phyloP scores from a whole-genome alignment of 176 grass and related monocot genomes.

The Hordeum marinum region DNA sequence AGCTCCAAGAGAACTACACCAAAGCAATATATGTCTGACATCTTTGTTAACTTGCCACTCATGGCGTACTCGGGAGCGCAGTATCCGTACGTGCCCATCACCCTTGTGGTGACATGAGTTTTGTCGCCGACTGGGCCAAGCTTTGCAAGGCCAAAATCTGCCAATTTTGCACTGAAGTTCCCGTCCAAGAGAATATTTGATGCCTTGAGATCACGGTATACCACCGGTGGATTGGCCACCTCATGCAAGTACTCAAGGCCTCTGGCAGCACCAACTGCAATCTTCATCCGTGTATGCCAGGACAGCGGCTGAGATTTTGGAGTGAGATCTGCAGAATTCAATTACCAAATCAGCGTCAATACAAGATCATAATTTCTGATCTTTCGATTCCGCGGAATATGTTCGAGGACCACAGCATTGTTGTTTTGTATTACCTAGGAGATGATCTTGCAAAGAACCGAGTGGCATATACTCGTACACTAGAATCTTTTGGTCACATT shows the following conservation, averaged over 20 bases:
- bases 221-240: conserved; percentile 76
- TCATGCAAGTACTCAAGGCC: conserved; percentile 84
- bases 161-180: conserved; percentile 59
- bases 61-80: conserved; percentile 87
- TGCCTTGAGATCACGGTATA: conserved; percentile 79
- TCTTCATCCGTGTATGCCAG: conserved; percentile 83
- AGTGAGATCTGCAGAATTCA: conserved; percentile 45
- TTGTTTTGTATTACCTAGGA: conserved; percentile 45
- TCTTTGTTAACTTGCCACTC: conserved; percentile 76
- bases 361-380: background rate
- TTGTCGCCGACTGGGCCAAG: conserved; percentile 71
- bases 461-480: conserved; percentile 87
- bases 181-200: conserved; percentile 80
- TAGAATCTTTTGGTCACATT: conserved; percentile 73
- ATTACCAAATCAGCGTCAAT: background rate
- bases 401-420: background rate
- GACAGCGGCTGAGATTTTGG: conserved; percentile 43
- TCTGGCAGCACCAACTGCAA: conserved; percentile 65
- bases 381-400: background rate
- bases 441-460: conserved; percentile 78
- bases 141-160: conserved; percentile 85
- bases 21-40: conserved; percentile 92
- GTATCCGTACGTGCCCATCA: conserved; percentile 94
- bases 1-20: conserved; percentile 81
- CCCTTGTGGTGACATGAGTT: conserved; percentile 72